Percentiles rank a stretch among this genome's conserved stretches.
Evolutionary conservation across 2,329 filamentous ascomycete genomes (phyloP).

Genomic region (Bipolaris cookei): DNA sequence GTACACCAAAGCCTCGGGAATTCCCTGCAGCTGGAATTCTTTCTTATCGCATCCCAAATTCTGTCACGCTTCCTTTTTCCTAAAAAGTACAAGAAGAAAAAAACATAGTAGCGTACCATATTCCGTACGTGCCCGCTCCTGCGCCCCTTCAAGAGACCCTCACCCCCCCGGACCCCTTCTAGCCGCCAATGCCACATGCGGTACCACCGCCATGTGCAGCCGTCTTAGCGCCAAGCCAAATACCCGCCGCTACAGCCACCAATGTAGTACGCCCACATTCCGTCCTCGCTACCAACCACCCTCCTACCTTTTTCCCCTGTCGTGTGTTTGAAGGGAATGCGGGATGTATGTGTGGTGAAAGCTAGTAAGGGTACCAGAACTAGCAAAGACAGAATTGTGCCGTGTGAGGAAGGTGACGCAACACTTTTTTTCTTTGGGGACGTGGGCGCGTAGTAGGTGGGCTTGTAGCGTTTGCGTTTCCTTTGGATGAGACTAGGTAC

Average conservation of each 20-base stretch:
- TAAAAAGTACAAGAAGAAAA: too few species aligned
- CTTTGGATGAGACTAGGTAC: background rate
- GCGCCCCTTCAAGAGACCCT: too few species aligned
- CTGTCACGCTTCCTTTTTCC: too few species aligned
- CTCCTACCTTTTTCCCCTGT: too few species aligned
- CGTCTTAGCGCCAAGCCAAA: conserved; percentile 21
- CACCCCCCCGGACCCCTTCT: background rate
- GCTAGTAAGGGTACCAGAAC: background rate
- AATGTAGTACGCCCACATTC: conserved; percentile 11
- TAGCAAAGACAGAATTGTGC: background rate
- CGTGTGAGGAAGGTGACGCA: background rate
- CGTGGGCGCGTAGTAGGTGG: background rate
- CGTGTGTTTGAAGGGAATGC: background rate
- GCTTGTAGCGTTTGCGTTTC: background rate
- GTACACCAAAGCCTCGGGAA: too few species aligned
- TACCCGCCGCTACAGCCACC: conserved; percentile 25
- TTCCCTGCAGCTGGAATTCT: too few species aligned
- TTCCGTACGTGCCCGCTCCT: too few species aligned
- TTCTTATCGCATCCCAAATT: too few species aligned
- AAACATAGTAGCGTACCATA: too few species aligned
- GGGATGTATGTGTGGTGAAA: background rate
- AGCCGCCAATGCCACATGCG: background rate
- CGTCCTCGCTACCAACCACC: background rate
- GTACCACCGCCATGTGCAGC: background rate
- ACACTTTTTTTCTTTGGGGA: background rate